Base-by-base conservation (phyloP, 805 yeast genomes). In the Wickerhamomyces sydowiorum region DNA sequence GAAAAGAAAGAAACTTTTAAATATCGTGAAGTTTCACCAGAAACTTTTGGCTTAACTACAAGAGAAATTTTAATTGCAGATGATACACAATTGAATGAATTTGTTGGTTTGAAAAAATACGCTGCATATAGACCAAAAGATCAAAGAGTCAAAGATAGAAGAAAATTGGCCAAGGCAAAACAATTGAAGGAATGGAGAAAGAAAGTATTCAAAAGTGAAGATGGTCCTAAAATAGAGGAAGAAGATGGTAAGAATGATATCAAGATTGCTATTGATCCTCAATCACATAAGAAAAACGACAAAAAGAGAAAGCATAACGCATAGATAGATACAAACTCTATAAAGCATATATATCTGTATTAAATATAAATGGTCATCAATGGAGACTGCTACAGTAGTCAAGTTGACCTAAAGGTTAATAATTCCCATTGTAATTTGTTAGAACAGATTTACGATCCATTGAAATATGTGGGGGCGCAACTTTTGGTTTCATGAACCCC, bases 11-110 rank as follows among this genome's bases (percentile, higher is more conserved):
- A 69, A 3, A 74, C 70, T 41, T 91, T 93, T 73, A 81, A 80
- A 53, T 93, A 93, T 60, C 77, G 97, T 54, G 96, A 89, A 53
- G 98, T 93, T 4, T 89, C 96, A 1, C 97, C 99, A 8, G 98
- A 93, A 56, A 68, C 89, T 9, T 93, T 77, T 65, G 98, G 98
- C 12, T 71, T 93, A 38, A 72, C 86, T 0, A 75, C 93, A 0
- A 73, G 93, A 48, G 99, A 93, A 54, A 93, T 93, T 37, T 69
- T 93, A 41, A 66, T 87, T 44, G 99, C 99, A 13, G 91, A 86
- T 56, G 99, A 93, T 60, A 72, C 75, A 46, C 85, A 83, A 38
- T 71, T 93, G 62, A 93, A 93, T 63, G 83, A 81, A 43, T 89
- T 73, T 55, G 82, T 89, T 44, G 93, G 96, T 19, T 67, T 93